phyloP scores from a whole-genome alignment of 2,329 filamentous ascomycete genomes.

The Colletotrichum trifolii region DNA sequence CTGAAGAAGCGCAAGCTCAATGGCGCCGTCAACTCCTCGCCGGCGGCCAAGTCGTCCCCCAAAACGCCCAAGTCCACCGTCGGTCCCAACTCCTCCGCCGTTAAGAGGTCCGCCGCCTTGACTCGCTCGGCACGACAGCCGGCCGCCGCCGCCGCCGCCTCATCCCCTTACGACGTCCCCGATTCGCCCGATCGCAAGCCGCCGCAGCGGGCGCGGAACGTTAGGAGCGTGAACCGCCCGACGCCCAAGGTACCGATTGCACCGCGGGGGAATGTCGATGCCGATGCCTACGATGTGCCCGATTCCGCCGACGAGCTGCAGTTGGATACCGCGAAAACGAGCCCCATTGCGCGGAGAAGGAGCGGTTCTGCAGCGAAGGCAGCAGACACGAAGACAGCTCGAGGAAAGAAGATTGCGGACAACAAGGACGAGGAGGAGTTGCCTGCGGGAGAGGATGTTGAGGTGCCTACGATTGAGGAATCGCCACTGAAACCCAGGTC shows the following conservation, averaged over 20 bases:
- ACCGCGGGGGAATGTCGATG: slow-evolving; percentile 6
- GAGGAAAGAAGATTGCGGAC: slow-evolving; percentile 28
- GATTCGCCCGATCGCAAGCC: slow-evolving; percentile 39
- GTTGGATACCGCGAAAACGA: slow-evolving; percentile 15
- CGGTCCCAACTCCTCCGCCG: background rate
- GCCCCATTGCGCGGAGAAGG: background rate
- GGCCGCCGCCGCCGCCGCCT: slow-evolving; percentile 13
- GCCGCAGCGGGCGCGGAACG: slow-evolving; percentile 28
- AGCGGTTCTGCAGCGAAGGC: too few species aligned
- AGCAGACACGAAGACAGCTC: too few species aligned
- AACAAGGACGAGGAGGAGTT: slow-evolving; percentile 34
- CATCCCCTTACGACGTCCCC: slow-evolving; percentile 39
- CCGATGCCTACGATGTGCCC: slow-evolving; percentile 39
- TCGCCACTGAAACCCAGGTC: slow-evolving; percentile 27
- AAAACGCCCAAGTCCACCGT: slow-evolving; percentile 41
- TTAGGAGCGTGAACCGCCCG: slow-evolving; percentile 32
- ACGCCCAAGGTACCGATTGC: slow-evolving; percentile 28
- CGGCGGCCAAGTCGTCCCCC: slow-evolving; percentile 43
- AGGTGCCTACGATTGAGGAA: slow-evolving; percentile 21
- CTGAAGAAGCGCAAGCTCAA: slow-evolving; percentile 43
- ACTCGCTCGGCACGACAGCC: slow-evolving; percentile 7
- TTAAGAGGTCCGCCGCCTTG: slow-evolving; percentile 1
- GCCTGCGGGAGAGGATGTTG: slow-evolving; percentile 11
- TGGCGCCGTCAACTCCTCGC: slow-evolving; percentile 42
- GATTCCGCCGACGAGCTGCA: slow-evolving; percentile 39